These are phyloP conservation scores for Phtheirospermum japonicum DNA, from an alignment of 257 asterid species.

Conservation along the genomic window DNA sequence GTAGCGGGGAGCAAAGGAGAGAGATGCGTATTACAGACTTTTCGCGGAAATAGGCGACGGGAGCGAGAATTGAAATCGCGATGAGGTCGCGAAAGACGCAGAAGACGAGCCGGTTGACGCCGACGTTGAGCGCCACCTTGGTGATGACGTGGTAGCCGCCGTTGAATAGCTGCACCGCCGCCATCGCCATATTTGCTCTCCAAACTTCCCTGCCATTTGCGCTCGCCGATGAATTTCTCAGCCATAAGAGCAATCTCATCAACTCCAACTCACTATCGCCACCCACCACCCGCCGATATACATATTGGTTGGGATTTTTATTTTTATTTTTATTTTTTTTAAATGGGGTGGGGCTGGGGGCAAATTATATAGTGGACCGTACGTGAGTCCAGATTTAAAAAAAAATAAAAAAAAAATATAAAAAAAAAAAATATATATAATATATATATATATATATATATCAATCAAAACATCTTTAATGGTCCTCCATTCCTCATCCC, in stretches of 20 bases:
- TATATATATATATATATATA: too few species aligned
- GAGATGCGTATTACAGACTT: slow-evolving; percentile 39
- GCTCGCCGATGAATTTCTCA: slow-evolving; percentile 28
- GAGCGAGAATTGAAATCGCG: slow-evolving; percentile 78
- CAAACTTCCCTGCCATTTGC: slow-evolving; percentile 42
- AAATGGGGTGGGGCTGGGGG: too few species aligned
- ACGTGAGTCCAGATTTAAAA: too few species aligned
- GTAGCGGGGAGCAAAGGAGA: neutral
- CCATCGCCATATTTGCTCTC: slow-evolving; percentile 82
- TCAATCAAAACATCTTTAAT: too few species aligned
- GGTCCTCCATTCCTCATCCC: too few species aligned
- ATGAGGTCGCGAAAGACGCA: slow-evolving; percentile 79
- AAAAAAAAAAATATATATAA: too few species aligned
- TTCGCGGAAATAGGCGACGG: slow-evolving; percentile 79
- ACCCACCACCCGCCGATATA: neutral
- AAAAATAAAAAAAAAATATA: too few species aligned
- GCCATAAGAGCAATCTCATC: slow-evolving; percentile 30
- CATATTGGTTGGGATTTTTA: too few species aligned
- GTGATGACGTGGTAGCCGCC: slow-evolving; percentile 94
- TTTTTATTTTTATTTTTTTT: too few species aligned
- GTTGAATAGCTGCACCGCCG: slow-evolving; percentile 69
- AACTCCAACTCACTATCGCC: neutral
- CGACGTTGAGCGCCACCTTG: slow-evolving; percentile 83
- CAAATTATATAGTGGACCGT: too few species aligned
- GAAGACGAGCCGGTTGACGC: slow-evolving; percentile 82